Evolutionary conservation across 768 basidiomycete genomes (phyloP), one percentile per base, ranked within the genome.

Genomic region (Mycena floridula): DNA sequence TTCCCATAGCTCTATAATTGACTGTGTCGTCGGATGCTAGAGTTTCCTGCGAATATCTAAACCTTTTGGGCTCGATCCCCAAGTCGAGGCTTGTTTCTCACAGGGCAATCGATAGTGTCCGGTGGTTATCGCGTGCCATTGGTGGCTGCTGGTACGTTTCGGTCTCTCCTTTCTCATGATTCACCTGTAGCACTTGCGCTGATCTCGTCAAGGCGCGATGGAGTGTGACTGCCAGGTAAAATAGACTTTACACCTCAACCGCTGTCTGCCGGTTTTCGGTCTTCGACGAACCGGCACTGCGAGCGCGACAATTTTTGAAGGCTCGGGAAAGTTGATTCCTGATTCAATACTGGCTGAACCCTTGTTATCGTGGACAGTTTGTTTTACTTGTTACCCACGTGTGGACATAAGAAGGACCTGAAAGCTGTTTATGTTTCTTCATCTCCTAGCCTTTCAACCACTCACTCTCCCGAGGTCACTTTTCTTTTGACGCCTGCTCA

Each of bases 351-450:
- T 35, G 13, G 32, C 18, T 13, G 32, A 35, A 15, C 32, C 32
- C 18, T 35, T 35, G 15, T 35, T 35, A 35, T 13, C 37, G 37
- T 39, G 25, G 25, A 24, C 35, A 12, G 27, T 42, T 30, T 35
- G 27, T 42, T 21, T 41, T 42, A 25, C 45, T 41, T 41, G 9
- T 42, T 11, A 26, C 13, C 38, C n/a, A 26, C 43, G 37, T 27
- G 13, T 8, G 40, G 38, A 24, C 38, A 40, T 46, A 46, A 46
- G 45, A 40, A 42, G 45, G 38, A 28, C 27, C 24, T 25, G 37
- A 16, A 35, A n/a, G n/a, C n/a, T n/a, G n/a, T 30, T 16, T 15
- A 25, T 8, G 20, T 18, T 21, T 21, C 32, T 20, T 15, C 25
- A 39, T 40, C 20, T 25, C 37, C 38, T 27, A 41, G 39, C 40